Base-by-base conservation (phyloP, 164 flowering plant genomes). In the Amborella trichopoda region DNA sequence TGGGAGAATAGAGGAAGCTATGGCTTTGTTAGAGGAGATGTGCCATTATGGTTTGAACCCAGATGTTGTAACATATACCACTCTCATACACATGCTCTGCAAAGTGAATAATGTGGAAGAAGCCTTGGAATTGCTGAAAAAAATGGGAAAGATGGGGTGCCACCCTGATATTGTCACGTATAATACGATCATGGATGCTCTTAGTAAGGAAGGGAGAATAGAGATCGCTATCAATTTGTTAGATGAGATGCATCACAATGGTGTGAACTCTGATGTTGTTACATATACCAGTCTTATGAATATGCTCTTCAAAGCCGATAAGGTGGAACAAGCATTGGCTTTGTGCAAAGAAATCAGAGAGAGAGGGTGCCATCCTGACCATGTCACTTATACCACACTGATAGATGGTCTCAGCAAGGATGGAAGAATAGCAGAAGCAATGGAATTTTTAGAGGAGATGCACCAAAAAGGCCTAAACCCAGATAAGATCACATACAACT, bases 11-110 rank as follows among this genome's bases (percentile, higher is more conserved):
- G n/a, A n/a, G n/a, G n/a, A n/a, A n/a, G n/a, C n/a, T n/a, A n/a
- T n/a, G n/a, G n/a, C n/a, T n/a, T n/a, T n/a, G n/a, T n/a, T n/a
- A n/a, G n/a, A n/a, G n/a, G n/a, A n/a, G n/a, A n/a, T n/a, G n/a
- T n/a, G n/a, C n/a, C n/a, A n/a, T n/a, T n/a, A n/a, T n/a, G n/a
- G n/a, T n/a, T n/a, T n/a, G n/a, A n/a, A n/a, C n/a, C n/a, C n/a
- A n/a, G n/a, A n/a, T n/a, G n/a, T n/a, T n/a, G n/a, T n/a, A n/a
- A n/a, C n/a, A n/a, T n/a, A n/a, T n/a, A n/a, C n/a, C n/a, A n/a
- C n/a, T 3, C 24, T 86, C 20, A 48, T 80, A 6, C 60, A 55
- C 48, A 78, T 77, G 40, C 71, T 80, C 27, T 80, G 89, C 47
- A 74, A 65, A 53, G 76, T 21, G 23, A 72, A 66, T 53, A 69